A percentile compares a stretch with the other conserved stretches of the same genome.
phyloP scores from a whole-genome alignment of 192 early-diverging fungal species.

The Backusella psychrophila region DNA sequence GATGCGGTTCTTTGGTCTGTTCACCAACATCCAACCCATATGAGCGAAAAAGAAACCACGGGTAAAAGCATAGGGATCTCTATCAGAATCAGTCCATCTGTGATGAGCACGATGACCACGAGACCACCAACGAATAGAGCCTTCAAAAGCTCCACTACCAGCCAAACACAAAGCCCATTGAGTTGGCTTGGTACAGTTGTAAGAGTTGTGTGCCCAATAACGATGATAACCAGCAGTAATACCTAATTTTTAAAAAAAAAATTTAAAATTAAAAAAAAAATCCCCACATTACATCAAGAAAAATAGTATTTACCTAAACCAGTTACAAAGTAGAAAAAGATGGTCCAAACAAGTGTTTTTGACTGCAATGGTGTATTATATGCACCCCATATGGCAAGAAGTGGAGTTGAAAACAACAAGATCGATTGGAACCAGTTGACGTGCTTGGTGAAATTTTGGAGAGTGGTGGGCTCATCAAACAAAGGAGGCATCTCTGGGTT shows the following conservation, averaged over 20 bases:
- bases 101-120: conserved; percentile 86
- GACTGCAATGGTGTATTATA: conserved; percentile 59
- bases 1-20: conserved; percentile 67
- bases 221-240: conserved; percentile 67
- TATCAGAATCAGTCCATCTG: conserved; percentile 75
- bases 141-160: conserved; percentile 74
- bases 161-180: conserved; percentile 62
- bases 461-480: conserved; percentile 45
- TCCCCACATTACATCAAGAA: conserved; percentile 19
- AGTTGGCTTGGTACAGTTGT: conserved; percentile 57
- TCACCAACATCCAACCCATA: conserved; percentile 85
- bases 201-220: conserved; percentile 78
- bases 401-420: conserved; percentile 65
- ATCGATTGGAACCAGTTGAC: conserved; percentile 70
- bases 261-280: too few species aligned
- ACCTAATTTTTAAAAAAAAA: conserved; percentile 63
- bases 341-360: conserved; percentile 70
- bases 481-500: conserved; percentile 16
- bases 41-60: conserved; percentile 81
- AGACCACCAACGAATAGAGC: conserved; percentile 85
- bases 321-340: conserved; percentile 75
- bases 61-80: conserved; percentile 81
- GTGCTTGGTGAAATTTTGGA: conserved; percentile 51
- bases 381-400: conserved; percentile 77
- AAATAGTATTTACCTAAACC: conserved; percentile 67